phyloP scores from a whole-genome alignment of 2,329 filamentous ascomycete species.

The Colletotrichum kahawae region DNA sequence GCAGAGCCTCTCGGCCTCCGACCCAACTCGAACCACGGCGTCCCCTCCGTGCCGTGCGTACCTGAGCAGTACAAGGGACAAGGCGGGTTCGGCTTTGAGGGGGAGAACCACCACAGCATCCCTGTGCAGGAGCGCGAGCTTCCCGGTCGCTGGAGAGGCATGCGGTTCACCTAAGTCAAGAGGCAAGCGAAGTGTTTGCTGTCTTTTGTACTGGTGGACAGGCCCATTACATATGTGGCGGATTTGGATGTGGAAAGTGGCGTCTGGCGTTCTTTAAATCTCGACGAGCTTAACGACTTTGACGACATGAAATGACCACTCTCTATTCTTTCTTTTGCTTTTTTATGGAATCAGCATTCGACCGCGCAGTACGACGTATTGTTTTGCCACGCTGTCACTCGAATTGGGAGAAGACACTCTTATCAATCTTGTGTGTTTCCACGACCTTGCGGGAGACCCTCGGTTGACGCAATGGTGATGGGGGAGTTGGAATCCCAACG shows the following conservation, averaged over 20 bases:
- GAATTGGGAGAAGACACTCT: not conserved
- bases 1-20: constrained; percentile 40
- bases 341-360: constrained; percentile 8
- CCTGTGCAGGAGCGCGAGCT: constrained; percentile 10
- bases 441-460: not conserved
- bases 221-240: not conserved
- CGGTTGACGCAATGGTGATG: not conserved
- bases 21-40: constrained; percentile 51
- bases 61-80: constrained; percentile 42
- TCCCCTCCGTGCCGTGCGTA: constrained; percentile 49
- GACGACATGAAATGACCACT: constrained; percentile 17
- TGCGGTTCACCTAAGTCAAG: constrained; percentile 7
- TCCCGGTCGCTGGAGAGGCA: constrained; percentile 9
- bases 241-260: not conserved
- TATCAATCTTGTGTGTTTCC: not conserved
- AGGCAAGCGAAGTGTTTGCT: constrained; percentile 11
- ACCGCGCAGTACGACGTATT: constrained; percentile 15
- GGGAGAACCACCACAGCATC: constrained; percentile 4
- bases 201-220: not conserved
- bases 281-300: constrained; percentile 19
- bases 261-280: not conserved
- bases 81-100: constrained; percentile 8
- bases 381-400: not conserved
- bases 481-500: not conserved
- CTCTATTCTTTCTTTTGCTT: constrained; percentile 6